Percentiles rank a stretch among this genome's conserved stretches.
Evolutionary conservation across 768 basidiomycete species (phyloP).

Genomic region (Rhizopogon roseolus): DNA sequence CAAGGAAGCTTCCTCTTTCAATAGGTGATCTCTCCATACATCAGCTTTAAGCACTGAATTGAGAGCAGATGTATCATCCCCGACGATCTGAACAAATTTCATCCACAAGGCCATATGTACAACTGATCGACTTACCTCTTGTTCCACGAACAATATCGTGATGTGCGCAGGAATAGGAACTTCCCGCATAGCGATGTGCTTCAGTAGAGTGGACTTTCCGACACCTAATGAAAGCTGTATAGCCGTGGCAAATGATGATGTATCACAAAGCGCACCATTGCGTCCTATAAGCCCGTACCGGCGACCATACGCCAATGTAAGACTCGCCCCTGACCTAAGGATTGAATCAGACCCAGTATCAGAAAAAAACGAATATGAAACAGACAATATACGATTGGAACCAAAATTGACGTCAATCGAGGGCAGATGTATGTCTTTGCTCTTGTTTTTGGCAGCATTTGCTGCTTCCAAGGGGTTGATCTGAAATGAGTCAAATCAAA

Average conservation of each 20-base stretch:
- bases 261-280: constrained; percentile 43
- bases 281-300: constrained; percentile 91
- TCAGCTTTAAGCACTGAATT: constrained; percentile 99
- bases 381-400: constrained; percentile 87
- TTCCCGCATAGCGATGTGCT: constrained; percentile 93
- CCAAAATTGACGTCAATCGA: constrained; percentile 96
- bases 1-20: constrained; percentile 77
- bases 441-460: constrained; percentile 81
- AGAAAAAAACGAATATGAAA: constrained; percentile 8
- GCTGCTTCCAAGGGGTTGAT: constrained; percentile 90
- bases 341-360: not conserved
- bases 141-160: constrained; percentile 96
- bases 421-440: constrained; percentile 93
- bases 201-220: constrained; percentile 93
- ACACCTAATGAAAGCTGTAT: constrained; percentile 49
- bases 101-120: not conserved
- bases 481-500: constrained; percentile 27
- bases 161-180: constrained; percentile 92
- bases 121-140: constrained; percentile 58
- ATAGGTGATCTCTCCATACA: constrained; percentile 92
- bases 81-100: constrained; percentile 61
- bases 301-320: constrained; percentile 85
- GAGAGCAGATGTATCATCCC: constrained; percentile 89
- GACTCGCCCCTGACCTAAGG: constrained; percentile 71
- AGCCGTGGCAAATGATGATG: not conserved